Conservation (phyloP, 345 rosid genomes). For the Hypericum androsaemum region DNA sequence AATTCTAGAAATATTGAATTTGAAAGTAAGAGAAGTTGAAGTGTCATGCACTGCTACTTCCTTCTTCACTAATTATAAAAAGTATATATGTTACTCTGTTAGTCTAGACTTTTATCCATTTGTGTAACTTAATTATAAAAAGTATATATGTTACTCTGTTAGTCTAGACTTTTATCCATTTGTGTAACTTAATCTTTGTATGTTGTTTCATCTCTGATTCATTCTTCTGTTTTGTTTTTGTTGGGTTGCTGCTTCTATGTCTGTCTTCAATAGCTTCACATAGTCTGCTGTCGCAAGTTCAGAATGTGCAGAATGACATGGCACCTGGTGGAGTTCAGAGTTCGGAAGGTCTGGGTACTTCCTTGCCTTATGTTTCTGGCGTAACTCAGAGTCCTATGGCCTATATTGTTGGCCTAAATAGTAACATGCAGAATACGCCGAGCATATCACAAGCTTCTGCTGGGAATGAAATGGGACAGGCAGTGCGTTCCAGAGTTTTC, state of each 20-base stretch:
- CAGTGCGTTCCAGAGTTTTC: constrained; percentile 45
- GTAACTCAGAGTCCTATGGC: constrained; percentile 42
- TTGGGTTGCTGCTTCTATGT: constrained; percentile 8
- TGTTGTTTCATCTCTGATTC: not conserved
- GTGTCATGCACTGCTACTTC: no score
- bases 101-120: no score
- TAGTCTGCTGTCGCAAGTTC: constrained; percentile 42
- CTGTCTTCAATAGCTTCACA: constrained; percentile 30
- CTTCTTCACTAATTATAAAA: no score
- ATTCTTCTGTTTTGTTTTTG: constrained; percentile 11
- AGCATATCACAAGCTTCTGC: constrained; percentile 56
- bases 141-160: no score
- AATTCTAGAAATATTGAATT: no score
- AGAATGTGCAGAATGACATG: constrained; percentile 52
- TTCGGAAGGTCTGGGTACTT: constrained; percentile 53
- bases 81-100: no score
- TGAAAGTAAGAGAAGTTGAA: no score
- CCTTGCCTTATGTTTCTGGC: constrained; percentile 52
- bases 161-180: no score
- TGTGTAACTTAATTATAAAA: no score
- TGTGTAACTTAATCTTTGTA: no score
- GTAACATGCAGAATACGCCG: constrained; percentile 57
- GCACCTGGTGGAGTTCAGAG: constrained; percentile 48
- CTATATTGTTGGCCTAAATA: constrained; percentile 42
- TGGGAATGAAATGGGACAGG: constrained; percentile 49